Conservation (phyloP, 495 filamentous ascomycete genomes). For the Podospora appendiculata region DNA sequence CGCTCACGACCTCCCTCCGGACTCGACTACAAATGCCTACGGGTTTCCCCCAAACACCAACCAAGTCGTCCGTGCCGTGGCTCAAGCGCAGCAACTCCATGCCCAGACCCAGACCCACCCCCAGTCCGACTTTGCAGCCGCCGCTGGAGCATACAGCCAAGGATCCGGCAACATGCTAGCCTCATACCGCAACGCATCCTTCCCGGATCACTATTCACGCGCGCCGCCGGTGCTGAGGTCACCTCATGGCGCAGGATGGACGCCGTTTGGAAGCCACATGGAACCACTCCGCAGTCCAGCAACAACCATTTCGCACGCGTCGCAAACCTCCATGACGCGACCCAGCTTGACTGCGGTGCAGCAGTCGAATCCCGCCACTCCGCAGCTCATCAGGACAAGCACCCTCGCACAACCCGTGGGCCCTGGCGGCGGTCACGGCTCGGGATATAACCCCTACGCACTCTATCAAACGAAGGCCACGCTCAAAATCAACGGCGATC, state of each 20-base stretch:
- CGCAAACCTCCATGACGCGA: slow-evolving; percentile 27
- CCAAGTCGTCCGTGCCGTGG: slow-evolving; percentile 23
- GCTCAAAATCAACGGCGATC: slow-evolving; percentile 76
- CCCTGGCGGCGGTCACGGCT: slow-evolving; percentile 20
- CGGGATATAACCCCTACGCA: slow-evolving; percentile 68
- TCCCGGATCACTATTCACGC: slow-evolving; percentile 37
- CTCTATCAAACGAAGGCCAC: slow-evolving; percentile 72
- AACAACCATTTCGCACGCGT: slow-evolving; percentile 14
- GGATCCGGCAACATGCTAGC: slow-evolving; percentile 39
- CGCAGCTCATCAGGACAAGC: slow-evolving; percentile 77
- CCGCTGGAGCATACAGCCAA: slow-evolving; percentile 27
- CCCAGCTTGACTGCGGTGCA: slow-evolving; percentile 32
- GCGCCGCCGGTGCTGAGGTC: slow-evolving; percentile 38
- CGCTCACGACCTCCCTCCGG: slow-evolving; percentile 20
- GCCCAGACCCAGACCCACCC: slow-evolving; percentile 7
- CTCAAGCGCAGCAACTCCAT: slow-evolving; percentile 22
- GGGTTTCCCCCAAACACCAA: slow-evolving; percentile 25
- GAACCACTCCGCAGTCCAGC: slow-evolving; percentile 33
- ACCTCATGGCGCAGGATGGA: slow-evolving; percentile 38
- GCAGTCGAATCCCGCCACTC: slow-evolving; percentile 35
- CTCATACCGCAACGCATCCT: slow-evolving; percentile 34
- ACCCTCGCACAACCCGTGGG: slow-evolving; percentile 56
- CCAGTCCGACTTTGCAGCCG: slow-evolving; percentile 21
- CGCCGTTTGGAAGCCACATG: slow-evolving; percentile 33
- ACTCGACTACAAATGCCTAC: slow-evolving; percentile 38